Evolutionary conservation across 139 green algal species (phyloP).

Genomic region (Chloropicon primus): DNA sequence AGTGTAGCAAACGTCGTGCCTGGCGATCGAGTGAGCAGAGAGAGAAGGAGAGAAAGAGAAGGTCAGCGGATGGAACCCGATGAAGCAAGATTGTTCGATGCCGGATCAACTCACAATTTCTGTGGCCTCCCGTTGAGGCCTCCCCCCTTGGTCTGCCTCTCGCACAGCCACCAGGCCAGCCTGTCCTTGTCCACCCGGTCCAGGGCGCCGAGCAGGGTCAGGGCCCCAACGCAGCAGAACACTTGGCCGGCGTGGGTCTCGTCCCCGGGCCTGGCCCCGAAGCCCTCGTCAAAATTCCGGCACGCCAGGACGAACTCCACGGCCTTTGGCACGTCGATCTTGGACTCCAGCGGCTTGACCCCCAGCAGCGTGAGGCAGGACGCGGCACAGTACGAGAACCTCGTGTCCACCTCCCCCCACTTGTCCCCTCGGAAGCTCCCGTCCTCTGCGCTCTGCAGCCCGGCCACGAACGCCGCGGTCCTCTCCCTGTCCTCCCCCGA

Average conservation of each 20-base stretch:
- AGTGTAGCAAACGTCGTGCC: constrained; percentile 65
- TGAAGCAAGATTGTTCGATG: no score
- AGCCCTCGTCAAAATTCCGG: constrained; percentile 96
- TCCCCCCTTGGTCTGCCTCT: constrained; percentile 76
- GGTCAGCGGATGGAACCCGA: no score
- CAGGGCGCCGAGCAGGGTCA: constrained; percentile 60
- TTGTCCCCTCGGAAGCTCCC: constrained; percentile 85
- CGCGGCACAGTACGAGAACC: constrained; percentile 91
- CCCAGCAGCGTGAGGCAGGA: constrained; percentile 42
- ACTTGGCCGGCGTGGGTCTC: constrained; percentile 72
- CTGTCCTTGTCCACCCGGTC: constrained; percentile 71
- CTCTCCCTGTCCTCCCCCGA: constrained; percentile 54
- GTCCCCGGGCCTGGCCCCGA: constrained; percentile 54
- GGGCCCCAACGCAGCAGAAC: constrained; percentile 83
- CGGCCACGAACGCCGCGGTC: constrained; percentile 31
- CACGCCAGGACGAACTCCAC: constrained; percentile 64
- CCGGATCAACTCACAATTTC: constrained; percentile 49
- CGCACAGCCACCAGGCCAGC: constrained; percentile 87
- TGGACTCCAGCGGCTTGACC: constrained; percentile 11
- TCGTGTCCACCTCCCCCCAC: constrained; percentile 95
- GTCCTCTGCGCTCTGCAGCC: constrained; percentile 63
- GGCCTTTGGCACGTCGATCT: constrained; percentile 57
- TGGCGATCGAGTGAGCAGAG: background rate
- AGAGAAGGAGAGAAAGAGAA: background rate
- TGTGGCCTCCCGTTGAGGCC: constrained; percentile 88